phyloP scores from a whole-genome alignment of 1,284 basidiomycete species.

The Trametes pubescens region DNA sequence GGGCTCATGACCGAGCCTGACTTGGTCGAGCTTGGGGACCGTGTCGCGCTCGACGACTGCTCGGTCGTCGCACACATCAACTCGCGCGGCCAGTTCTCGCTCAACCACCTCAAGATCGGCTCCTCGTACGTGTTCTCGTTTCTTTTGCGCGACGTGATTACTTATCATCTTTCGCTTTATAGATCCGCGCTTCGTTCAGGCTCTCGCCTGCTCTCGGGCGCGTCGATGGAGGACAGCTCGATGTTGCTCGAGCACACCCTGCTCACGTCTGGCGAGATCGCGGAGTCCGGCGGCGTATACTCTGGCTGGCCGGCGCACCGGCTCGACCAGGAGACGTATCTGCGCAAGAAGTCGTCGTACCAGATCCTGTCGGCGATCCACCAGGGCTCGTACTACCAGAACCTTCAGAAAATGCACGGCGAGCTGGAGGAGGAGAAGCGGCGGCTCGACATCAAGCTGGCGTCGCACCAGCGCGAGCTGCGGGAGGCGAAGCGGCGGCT shows the following conservation, averaged over 20 bases:
- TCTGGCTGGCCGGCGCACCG: slow-evolving; percentile 52
- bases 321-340: slow-evolving; percentile 27
- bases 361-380: slow-evolving; percentile 20
- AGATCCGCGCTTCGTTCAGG: slow-evolving; percentile 47
- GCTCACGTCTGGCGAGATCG: slow-evolving; percentile 55
- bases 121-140: slow-evolving; percentile 19
- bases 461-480: slow-evolving; percentile 25
- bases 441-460: slow-evolving; percentile 27
- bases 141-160: neutral
- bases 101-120: slow-evolving; percentile 29
- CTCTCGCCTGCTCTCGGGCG: slow-evolving; percentile 56
- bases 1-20: slow-evolving; percentile 35
- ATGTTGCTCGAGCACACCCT: slow-evolving; percentile 59
- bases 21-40: slow-evolving; percentile 32
- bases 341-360: slow-evolving; percentile 23
- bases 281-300: slow-evolving; percentile 50
- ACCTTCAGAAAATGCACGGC: slow-evolving; percentile 27
- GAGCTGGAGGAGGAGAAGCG: slow-evolving; percentile 28
- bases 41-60: slow-evolving; percentile 32
- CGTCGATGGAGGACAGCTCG: slow-evolving; percentile 56
- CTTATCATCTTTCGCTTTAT: neutral
- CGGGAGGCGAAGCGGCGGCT: slow-evolving; percentile 27
- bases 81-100: slow-evolving; percentile 33
- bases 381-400: slow-evolving; percentile 26
- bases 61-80: slow-evolving; percentile 35